Evolutionary conservation across 164 flowering plant genomes (phyloP).

Genomic region (Aristolochia contorta): DNA sequence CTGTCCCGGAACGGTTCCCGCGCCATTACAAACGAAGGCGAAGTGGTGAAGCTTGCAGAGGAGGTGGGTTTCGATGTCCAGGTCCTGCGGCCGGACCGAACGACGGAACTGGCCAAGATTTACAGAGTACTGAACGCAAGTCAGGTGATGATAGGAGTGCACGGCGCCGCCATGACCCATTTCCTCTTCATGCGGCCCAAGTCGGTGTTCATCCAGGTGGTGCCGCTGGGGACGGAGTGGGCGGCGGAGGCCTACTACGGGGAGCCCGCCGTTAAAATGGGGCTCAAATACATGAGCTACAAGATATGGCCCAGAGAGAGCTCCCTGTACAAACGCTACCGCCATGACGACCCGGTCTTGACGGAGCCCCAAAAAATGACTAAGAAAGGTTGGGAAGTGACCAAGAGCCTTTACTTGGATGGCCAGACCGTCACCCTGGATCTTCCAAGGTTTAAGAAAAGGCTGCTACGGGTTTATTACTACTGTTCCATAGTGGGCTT

Average conservation of each 20-base stretch:
- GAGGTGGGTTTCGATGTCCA: conserved; percentile 61
- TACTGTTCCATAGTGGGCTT: conserved; percentile 2
- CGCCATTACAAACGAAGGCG: conserved; percentile 52
- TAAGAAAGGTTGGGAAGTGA: conserved; percentile 72
- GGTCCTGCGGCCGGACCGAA: conserved; percentile 48
- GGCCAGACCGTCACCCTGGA: conserved; percentile 67
- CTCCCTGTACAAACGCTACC: conserved; percentile 55
- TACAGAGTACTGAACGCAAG: conserved; percentile 68
- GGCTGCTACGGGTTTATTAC: conserved; percentile 41
- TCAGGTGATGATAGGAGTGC: conserved; percentile 86
- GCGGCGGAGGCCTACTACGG: conserved; percentile 85
- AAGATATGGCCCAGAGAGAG: conserved; percentile 64
- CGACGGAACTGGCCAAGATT: conserved; percentile 65
- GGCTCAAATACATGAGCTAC: conserved; percentile 68
- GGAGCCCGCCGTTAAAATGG: conserved; percentile 69
- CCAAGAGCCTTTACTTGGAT: conserved; percentile 76
- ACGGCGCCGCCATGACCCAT: conserved; percentile 98
- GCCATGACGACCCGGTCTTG: conserved; percentile 51
- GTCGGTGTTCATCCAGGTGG: conserved; percentile 61
- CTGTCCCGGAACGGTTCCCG: conserved; percentile 71
- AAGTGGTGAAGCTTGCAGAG: conserved; percentile 53
- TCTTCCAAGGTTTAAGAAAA: conserved; percentile 47
- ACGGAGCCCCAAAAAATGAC: conserved; percentile 51
- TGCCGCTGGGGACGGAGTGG: conserved; percentile 87
- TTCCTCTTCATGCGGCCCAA: conserved; percentile 75